Percentiles rank a stretch among this genome's conserved stretches.
Evolutionary conservation across 352 stramenopile species (phyloP).

Genomic region (Phytophthora kernoviae): DNA sequence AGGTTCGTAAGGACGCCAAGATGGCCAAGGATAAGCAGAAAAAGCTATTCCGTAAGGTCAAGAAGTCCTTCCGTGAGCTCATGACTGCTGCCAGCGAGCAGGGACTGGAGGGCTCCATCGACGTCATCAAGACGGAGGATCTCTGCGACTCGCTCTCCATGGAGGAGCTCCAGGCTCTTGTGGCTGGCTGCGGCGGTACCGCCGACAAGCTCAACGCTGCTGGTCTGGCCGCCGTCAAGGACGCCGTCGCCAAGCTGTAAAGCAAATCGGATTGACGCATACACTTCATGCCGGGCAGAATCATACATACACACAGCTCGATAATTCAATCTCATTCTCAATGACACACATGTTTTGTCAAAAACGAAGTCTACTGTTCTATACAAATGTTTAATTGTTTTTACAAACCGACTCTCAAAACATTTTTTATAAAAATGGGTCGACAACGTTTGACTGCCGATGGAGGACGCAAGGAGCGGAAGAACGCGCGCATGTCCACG

Average conservation of each 20-base stretch:
- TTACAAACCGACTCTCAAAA: no score
- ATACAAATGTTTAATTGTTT: no score
- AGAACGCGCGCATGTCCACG: constrained; percentile 38
- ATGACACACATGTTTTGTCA: no score
- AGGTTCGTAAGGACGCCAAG: constrained; percentile 72
- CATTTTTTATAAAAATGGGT: no score
- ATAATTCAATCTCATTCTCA: no score
- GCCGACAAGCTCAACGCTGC: constrained; percentile 59
- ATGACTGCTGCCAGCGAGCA: constrained; percentile 69
- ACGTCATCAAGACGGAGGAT: constrained; percentile 77
- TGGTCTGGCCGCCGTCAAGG: constrained; percentile 58
- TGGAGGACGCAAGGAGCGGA: constrained; percentile 36
- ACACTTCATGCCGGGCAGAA: not conserved
- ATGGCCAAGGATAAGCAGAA: constrained; percentile 85
- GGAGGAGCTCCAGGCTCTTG: constrained; percentile 69
- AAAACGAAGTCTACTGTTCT: no score
- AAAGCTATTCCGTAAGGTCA: constrained; percentile 83
- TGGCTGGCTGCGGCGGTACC: constrained; percentile 58
- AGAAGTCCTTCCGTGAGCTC: constrained; percentile 85
- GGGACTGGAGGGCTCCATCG: constrained; percentile 57
- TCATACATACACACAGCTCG: not conserved
- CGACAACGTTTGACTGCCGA: constrained; percentile 26
- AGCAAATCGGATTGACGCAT: not conserved
- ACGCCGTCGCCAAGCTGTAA: constrained; percentile 54
- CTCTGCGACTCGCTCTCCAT: constrained; percentile 77